phyloP scores from a whole-genome alignment of 75 land plant genomes.

The Picea sitchensis region DNA sequence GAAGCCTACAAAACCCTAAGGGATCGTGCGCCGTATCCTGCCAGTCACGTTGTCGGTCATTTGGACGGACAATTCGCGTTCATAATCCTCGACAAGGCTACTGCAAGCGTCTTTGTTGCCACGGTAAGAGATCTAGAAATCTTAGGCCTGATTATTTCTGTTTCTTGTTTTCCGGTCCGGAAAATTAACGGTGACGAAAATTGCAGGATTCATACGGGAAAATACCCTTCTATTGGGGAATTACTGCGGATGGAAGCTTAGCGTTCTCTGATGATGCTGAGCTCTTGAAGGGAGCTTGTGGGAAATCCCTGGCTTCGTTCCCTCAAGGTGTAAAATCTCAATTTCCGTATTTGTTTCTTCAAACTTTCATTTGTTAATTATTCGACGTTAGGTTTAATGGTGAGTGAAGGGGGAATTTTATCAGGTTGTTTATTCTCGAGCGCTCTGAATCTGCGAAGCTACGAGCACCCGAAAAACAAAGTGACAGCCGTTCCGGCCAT shows the following conservation, averaged over 20 bases:
- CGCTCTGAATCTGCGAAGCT: conserved; percentile 31
- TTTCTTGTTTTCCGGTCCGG: too few relatives aligned
- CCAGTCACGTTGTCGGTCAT: conserved; percentile 55
- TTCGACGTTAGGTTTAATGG: too few relatives aligned
- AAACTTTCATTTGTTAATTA: too few relatives aligned
- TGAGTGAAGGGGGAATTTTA: too few relatives aligned
- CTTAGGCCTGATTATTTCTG: too few relatives aligned
- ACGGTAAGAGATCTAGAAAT: too few relatives aligned
- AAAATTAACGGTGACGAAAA: too few relatives aligned
- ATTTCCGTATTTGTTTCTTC: too few relatives aligned
- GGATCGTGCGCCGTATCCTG: conserved; percentile 77
- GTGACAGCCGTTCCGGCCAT: conserved; percentile 33
- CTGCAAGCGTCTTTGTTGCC: conserved; percentile 26
- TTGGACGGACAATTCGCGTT: conserved; percentile 71
- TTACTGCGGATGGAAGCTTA: conserved; percentile 37
- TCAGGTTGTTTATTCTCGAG: conserved; percentile 47
- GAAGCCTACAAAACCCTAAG: conserved; percentile 71
- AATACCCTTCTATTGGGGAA: conserved; percentile 51
- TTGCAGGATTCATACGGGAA: conserved; percentile 37
- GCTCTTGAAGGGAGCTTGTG: conserved; percentile 36
- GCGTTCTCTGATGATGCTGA: conserved; percentile 47
- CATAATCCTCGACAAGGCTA: conserved; percentile 49
- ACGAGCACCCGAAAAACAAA: conserved; percentile 37
- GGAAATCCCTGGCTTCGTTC: conserved; percentile 46
- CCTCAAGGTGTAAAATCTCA: conserved; percentile 53